Percentiles rank a stretch among this genome's conserved stretches.
These are phyloP conservation scores for Yamadazyma jaroonii DNA, from an alignment of 1,139 yeast species.

Conservation along the genomic window DNA sequence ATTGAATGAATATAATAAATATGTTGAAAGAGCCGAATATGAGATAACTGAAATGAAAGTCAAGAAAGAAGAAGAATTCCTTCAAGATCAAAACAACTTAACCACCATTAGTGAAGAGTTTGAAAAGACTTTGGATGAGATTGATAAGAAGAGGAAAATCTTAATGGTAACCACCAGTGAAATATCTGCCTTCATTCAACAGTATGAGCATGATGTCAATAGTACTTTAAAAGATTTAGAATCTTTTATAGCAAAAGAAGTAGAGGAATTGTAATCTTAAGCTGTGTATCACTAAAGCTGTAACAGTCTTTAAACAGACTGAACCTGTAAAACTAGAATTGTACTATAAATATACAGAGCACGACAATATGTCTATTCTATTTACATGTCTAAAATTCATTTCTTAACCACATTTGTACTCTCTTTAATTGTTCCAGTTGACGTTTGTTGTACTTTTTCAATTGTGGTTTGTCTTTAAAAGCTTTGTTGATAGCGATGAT, in stretches of 20 bases:
- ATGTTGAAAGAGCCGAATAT: constrained; percentile 63
- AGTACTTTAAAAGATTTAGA: constrained; percentile 48
- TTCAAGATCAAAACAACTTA: constrained; percentile 55
- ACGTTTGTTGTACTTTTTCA: constrained; percentile 25
- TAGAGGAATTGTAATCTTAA: constrained; percentile 1
- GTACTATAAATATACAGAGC: too few relatives aligned
- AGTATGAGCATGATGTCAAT: constrained; percentile 65
- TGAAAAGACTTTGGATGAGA: constrained; percentile 48
- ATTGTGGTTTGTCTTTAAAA: constrained; percentile 9
- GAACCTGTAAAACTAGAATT: too few relatives aligned
- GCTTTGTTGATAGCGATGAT: constrained; percentile 15
- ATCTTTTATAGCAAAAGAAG: constrained; percentile 12
- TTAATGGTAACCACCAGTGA: constrained; percentile 54
- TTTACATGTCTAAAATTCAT: constrained; percentile 30
- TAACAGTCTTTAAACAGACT: too few relatives aligned
- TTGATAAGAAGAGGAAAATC: constrained; percentile 46
- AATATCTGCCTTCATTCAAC: constrained; percentile 57
- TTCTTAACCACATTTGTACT: constrained; percentile 60
- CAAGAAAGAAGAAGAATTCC: constrained; percentile 51
- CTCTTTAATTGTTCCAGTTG: constrained; percentile 57
- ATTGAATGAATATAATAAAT: constrained; percentile 58
- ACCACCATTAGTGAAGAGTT: constrained; percentile 55
- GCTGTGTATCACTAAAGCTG: too few relatives aligned
- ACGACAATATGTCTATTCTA: background rate
- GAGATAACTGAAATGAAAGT: constrained; percentile 55